These are phyloP conservation scores for Solanum chilense DNA, from an alignment of 257 asterid genomes.

Conservation along the genomic window DNA sequence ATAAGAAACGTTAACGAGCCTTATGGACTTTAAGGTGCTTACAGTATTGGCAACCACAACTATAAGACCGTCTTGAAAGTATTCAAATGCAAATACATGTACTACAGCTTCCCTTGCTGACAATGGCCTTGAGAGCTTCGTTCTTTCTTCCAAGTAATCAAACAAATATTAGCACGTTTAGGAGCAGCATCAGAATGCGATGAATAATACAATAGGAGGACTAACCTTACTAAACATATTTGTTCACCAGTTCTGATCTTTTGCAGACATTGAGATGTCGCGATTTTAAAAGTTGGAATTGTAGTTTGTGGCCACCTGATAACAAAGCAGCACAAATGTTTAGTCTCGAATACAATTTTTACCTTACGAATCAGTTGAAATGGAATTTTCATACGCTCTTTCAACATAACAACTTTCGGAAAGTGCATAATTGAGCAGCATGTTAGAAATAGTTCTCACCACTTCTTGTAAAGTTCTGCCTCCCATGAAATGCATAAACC, in stretches of 20 bases:
- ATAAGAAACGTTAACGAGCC: not conserved
- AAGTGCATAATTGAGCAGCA: not conserved
- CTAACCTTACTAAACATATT: conserved; percentile 76
- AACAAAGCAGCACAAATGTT: not conserved
- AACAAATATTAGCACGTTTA: conserved; percentile 18
- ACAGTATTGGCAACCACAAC: conserved; percentile 78
- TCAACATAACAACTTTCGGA: rapidly evolving
- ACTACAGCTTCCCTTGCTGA: conserved; percentile 70
- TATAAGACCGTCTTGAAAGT: conserved; percentile 62
- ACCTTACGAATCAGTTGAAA: not conserved
- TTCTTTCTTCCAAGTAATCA: conserved; percentile 72
- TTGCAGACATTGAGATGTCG: conserved; percentile 43
- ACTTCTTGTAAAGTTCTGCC: conserved; percentile 52
- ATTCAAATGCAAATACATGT: conserved; percentile 60
- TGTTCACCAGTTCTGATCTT: conserved; percentile 67
- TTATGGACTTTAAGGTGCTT: conserved; percentile 1
- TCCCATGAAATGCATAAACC: conserved; percentile 83
- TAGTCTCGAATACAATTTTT: not conserved
- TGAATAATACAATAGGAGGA: not conserved
- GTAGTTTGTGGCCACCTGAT: conserved; percentile 87
- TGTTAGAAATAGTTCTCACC: conserved; percentile 20
- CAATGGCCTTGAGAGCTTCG: conserved; percentile 91
- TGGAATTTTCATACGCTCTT: not conserved
- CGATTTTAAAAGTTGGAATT: conserved; percentile 60
- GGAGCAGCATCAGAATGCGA: not conserved